Evolutionary conservation across 805 yeast genomes (phyloP).

Genomic region (Ogataea pilisensis): DNA sequence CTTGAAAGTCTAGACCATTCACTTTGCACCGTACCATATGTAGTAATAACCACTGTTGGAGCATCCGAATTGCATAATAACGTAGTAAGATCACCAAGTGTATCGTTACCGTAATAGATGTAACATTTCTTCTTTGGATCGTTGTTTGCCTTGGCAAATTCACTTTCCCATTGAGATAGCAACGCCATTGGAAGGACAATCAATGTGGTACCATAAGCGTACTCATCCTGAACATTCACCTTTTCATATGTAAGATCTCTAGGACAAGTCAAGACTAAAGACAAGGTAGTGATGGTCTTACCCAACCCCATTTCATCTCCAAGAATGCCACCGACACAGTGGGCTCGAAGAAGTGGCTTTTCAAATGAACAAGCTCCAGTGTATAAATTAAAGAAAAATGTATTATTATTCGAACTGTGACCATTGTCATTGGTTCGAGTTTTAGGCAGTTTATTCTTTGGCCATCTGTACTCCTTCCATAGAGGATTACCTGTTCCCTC

Average conservation of each 20-base stretch:
- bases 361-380: constrained; percentile 72
- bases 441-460: constrained; percentile 37
- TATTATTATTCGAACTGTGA: neutral
- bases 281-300: constrained; percentile 79
- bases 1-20: constrained; percentile 56
- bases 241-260: constrained; percentile 35
- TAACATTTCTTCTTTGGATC: constrained; percentile 39
- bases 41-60: constrained; percentile 73
- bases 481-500: constrained; percentile 72
- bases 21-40: constrained; percentile 80
- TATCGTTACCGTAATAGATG: constrained; percentile 72
- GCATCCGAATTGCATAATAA: constrained; percentile 42
- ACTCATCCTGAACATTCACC: constrained; percentile 27
- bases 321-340: constrained; percentile 76
- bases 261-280: constrained; percentile 67
- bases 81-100: constrained; percentile 45
- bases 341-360: constrained; percentile 59
- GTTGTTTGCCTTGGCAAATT: constrained; percentile 58
- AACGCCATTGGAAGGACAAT: constrained; percentile 88
- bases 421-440: constrained; percentile 10
- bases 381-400: constrained; percentile 72
- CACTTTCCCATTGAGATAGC: constrained; percentile 87
- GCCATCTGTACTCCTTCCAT: constrained; percentile 82
- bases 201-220: constrained; percentile 70
- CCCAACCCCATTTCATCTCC: constrained; percentile 99